These are phyloP conservation scores for Globisporangium parvum DNA, from an alignment of 352 stramenopile genomes.

Conservation along the genomic window DNA sequence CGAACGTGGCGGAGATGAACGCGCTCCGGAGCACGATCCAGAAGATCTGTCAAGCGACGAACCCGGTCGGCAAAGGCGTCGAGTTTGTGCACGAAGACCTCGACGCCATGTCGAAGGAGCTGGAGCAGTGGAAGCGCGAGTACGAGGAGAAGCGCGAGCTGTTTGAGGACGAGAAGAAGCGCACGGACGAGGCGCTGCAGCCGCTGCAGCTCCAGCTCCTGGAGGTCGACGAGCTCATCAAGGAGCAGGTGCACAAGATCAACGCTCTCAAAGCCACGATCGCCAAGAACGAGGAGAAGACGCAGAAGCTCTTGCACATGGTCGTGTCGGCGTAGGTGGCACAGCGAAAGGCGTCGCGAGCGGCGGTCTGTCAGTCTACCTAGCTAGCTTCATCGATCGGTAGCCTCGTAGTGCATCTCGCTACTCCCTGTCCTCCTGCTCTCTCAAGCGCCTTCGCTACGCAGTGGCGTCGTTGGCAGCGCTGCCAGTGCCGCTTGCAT, in stretches of 20 bases:
- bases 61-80: conserved; percentile 89
- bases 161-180: conserved; percentile 82
- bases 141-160: conserved; percentile 71
- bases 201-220: conserved; percentile 77
- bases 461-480: too few species aligned
- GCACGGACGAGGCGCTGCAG: conserved; percentile 76
- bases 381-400: too few species aligned
- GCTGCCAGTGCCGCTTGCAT: too few species aligned
- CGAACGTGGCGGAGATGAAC: conserved; percentile 67
- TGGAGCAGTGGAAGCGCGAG: conserved; percentile 88
- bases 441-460: too few species aligned
- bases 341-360: too few species aligned
- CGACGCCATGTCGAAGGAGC: conserved; percentile 91
- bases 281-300: conserved; percentile 91
- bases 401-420: too few species aligned
- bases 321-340: conserved; percentile 76
- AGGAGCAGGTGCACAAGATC: conserved; percentile 90
- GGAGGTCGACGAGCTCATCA: conserved; percentile 88
- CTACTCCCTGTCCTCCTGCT: too few species aligned
- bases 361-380: too few species aligned
- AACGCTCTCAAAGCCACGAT: conserved; percentile 90
- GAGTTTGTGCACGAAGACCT: conserved; percentile 94
- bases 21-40: conserved; percentile 83
- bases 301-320: conserved; percentile 84
- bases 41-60: conserved; percentile 88